These are phyloP conservation scores for Neocatenulostroma microsporum DNA, from an alignment of 2,329 filamentous ascomycete species.

Conservation along the genomic window DNA sequence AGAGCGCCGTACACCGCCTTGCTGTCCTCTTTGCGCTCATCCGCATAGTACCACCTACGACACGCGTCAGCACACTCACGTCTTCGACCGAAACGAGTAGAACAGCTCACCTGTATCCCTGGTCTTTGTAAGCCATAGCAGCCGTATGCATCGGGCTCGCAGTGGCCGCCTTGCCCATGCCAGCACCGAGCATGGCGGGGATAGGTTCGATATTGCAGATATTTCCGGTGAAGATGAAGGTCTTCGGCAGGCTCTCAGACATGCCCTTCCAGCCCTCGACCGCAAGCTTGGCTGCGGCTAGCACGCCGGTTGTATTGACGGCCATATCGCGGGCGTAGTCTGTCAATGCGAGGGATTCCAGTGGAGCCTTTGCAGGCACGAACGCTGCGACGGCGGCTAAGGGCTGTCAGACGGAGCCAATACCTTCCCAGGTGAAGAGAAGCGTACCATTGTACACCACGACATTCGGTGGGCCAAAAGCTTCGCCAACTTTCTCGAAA, in stretches of 20 bases:
- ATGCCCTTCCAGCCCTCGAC: no score
- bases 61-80: conserved; percentile 6
- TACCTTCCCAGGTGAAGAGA: no score
- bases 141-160: conserved; percentile 32
- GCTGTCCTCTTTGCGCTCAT: conserved; percentile 42
- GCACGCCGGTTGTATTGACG: conserved; percentile 34
- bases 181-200: conserved; percentile 24
- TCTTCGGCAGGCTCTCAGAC: conserved; percentile 23
- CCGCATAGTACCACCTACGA: conserved; percentile 49
- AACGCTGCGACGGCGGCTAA: no score
- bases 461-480: conserved; percentile 34
- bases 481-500: conserved; percentile 33
- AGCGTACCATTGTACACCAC: conserved; percentile 40
- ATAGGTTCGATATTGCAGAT: conserved; percentile 27
- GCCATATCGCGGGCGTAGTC: conserved; percentile 26
- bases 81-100: no score
- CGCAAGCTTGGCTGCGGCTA: conserved; percentile 35
- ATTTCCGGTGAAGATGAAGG: conserved; percentile 39
- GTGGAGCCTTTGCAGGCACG: no score
- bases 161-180: conserved; percentile 34
- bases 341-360: no score
- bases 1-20: conserved; percentile 26
- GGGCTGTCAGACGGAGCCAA: neutral
- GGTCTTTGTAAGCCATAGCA: conserved; percentile 27
- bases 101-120: conserved; percentile 29